Conservation (phyloP, 805 yeast species). For the Saccharomyces jurei region DNA sequence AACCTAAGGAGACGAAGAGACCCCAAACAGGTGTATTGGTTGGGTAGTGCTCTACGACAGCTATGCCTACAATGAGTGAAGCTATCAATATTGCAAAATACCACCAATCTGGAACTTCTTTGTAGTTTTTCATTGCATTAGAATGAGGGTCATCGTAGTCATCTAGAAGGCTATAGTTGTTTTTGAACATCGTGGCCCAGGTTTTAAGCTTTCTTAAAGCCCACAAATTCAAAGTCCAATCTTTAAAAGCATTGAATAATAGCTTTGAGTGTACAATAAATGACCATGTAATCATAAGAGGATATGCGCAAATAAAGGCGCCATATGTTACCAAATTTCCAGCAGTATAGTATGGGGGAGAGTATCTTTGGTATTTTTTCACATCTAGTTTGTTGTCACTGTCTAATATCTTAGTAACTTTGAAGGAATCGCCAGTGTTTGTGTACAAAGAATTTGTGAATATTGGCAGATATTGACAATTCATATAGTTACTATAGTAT, state of each 20-base stretch:
- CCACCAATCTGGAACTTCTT: conserved; percentile 67
- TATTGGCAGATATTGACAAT: conserved; percentile 34
- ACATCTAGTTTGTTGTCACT: conserved; percentile 39
- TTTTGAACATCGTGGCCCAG: conserved; percentile 27
- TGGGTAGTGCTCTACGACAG: conserved; percentile 34
- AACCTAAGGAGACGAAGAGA: conserved; percentile 43
- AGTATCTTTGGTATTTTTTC: conserved; percentile 42
- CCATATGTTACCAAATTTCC: conserved; percentile 55
- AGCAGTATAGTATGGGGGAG: conserved; percentile 61
- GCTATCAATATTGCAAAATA: conserved; percentile 37
- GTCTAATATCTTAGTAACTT: conserved; percentile 40
- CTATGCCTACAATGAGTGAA: conserved; percentile 33
- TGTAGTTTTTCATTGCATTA: conserved; percentile 46
- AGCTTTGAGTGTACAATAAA: conserved; percentile 37
- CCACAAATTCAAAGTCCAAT: conserved; percentile 11
- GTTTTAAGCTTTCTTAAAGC: conserved; percentile 8
- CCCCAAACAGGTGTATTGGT: conserved; percentile 55
- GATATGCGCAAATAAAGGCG: conserved; percentile 47
- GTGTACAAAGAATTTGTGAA: conserved; percentile 46
- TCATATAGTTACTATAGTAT: conserved; percentile 36
- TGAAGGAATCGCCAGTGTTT: conserved; percentile 42
- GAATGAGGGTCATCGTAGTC: conserved; percentile 46
- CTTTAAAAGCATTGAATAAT: conserved; percentile 34
- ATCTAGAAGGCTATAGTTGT: conserved; percentile 21
- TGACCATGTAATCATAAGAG: conserved; percentile 46